A percentile compares a stretch with the other conserved stretches of the same genome.
Conservation (phyloP, 768 basidiomycete genomes). For the Steccherinum ochraceum region DNA sequence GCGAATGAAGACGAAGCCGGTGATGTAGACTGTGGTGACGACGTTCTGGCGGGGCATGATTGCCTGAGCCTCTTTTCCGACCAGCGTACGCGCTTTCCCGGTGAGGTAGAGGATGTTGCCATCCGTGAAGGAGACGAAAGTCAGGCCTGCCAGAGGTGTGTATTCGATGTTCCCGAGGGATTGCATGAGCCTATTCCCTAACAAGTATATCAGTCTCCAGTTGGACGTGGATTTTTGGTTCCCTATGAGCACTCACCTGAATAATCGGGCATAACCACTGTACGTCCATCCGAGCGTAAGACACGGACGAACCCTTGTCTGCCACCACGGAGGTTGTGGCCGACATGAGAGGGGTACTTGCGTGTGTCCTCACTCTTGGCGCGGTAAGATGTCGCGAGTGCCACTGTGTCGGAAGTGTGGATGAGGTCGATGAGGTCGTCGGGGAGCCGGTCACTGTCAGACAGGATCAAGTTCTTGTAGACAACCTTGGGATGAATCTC, state of each 20-base stretch:
- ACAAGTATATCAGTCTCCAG: background rate
- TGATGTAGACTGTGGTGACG: conserved; percentile 43
- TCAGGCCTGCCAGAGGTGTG: conserved; percentile 49
- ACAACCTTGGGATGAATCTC: conserved; percentile 34
- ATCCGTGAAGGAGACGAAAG: conserved; percentile 46
- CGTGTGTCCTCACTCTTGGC: conserved; percentile 31
- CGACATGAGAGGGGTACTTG: conserved; percentile 48
- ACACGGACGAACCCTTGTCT: conserved; percentile 52
- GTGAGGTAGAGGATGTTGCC: conserved; percentile 61
- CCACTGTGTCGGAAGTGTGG: conserved; percentile 43
- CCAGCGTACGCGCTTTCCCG: conserved; percentile 43
- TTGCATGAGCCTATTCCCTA: conserved; percentile 61
- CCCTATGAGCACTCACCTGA: conserved; percentile 41
- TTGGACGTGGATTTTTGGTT: too few relatives aligned
- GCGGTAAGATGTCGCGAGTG: conserved; percentile 46
- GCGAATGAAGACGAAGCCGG: conserved; percentile 46
- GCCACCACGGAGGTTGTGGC: conserved; percentile 62
- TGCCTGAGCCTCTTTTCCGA: conserved; percentile 39
- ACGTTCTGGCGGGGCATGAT: conserved; percentile 52
- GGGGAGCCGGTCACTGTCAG: conserved; percentile 36
- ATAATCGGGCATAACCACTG: conserved; percentile 53
- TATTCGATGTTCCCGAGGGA: conserved; percentile 57
- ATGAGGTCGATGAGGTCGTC: conserved; percentile 44
- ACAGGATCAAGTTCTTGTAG: conserved; percentile 28
- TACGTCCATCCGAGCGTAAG: conserved; percentile 43